Evolutionary conservation across 768 basidiomycete genomes (phyloP), one percentile per base, ranked within the genome.

Genomic region (Trametes cingulata): DNA sequence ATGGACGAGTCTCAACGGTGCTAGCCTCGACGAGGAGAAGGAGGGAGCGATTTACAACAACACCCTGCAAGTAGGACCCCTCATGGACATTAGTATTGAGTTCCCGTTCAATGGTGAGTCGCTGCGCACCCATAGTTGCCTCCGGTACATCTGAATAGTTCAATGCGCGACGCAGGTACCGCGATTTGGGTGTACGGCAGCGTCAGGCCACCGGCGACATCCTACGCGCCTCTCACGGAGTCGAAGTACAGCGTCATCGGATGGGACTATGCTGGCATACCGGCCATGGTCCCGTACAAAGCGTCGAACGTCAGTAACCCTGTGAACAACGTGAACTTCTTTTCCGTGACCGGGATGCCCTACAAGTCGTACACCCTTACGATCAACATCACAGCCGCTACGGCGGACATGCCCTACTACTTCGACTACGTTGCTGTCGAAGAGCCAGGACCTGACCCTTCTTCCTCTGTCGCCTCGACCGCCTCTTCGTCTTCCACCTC

Each of bases 321-420:
- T 2, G 35, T 22, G 53, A 54, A 54, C 53, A 42, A 54, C 43
- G 29, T 54, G 12, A 46, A 36, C 20, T 54, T 54, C 43, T 54
- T 45, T 29, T 33, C 41, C n/a, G 43, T 42, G 10, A 42, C 43
- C 33, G 42, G 35, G 4, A 35, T 54, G 53, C 41, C 53, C 12
- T 45, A 36, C 42, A 42, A 25, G n/a, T 33, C 42, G 13, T 54
- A 54, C 42, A 22, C 22, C 33, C 42, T 54, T 19, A 36, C 19
- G 12, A 37, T 54, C 42, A 54, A 54, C 42, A 19, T 54, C 12
- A 54, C 53, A 4, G 8, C 9, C 33, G 33, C 53, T 5, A 35
- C 53, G 12, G 33, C 13, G 5, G 39, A 40, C 42, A 45, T 29
- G 22, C 43, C 53, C 1, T 54, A 45, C 40, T 46, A 40, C 33